Evolutionary conservation across 1,284 basidiomycete species (phyloP), one percentile per base, ranked within the genome.

Genomic region (Puccinia brachypodii): DNA sequence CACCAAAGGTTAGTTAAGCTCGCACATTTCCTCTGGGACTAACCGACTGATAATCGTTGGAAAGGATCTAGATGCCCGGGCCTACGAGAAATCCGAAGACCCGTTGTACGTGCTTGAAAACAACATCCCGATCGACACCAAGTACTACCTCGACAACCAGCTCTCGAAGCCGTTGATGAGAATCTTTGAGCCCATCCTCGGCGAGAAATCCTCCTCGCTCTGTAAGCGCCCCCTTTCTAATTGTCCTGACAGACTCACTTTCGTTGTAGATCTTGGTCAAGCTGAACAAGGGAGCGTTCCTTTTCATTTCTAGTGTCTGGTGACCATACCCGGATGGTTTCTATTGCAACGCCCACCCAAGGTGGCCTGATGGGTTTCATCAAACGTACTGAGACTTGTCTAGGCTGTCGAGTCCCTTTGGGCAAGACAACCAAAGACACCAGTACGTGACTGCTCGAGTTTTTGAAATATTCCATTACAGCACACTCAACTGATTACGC

Each of bases 301-400:
- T 42, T 9, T 44, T 44, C 60, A 83, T 42, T 83, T 56, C 42
- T 84, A 98, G 95, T 98, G 69, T 92, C 93, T 40, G 95, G 95
- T 1, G 94, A 95, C 83, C 95, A 98, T 85, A 98, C 95, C 0
- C 89, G 96, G 58, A 92, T 94, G 0, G 96, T 98, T 1, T 84
- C 85, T 3, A 85, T 98, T 71, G 94, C 95, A 2, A 98, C 95
- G 0, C 95, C 95, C 0, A 96, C 94, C 0, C 90, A 94, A 13
- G 96, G 96, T 28, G 95, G 95, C 19, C 87, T 98, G 76, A 98
- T 98, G 96, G 96, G 96, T 87, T 98, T 96, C 85, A 94, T 95
- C 0, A 94, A 96, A 36, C 96, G 95, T 87, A 95, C 93, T 0
- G 90, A 93, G 0, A 98, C 94, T 0, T 98, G 95, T 85, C 88